Percentiles rank a stretch among this genome's conserved stretches.
Conservation (phyloP, 75 land plant genomes). For the Cryptomeria japonica region DNA sequence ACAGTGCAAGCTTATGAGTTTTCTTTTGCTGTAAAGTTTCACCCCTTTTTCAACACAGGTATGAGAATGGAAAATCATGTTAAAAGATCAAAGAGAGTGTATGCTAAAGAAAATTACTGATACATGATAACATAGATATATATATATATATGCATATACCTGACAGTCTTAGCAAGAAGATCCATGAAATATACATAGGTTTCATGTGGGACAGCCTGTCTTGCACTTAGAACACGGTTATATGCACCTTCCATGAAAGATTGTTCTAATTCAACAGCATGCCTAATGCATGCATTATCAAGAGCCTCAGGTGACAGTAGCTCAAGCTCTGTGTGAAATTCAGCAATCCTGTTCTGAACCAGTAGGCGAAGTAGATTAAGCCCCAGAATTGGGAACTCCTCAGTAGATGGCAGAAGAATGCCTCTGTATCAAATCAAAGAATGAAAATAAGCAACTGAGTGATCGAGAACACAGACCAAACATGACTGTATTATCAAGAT, state of each 20-base stretch:
- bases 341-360: slow-evolving; percentile 95
- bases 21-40: neutral
- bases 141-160: slow-evolving; percentile 34
- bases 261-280: slow-evolving; percentile 95
- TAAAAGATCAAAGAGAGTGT: neutral
- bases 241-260: slow-evolving; percentile 99
- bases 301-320: slow-evolving; percentile 77
- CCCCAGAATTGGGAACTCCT: slow-evolving; percentile 84
- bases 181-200: slow-evolving; percentile 94
- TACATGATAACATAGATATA: neutral
- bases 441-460: neutral
- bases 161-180: slow-evolving; percentile 92
- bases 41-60: neutral
- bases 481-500: neutral
- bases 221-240: slow-evolving; percentile 87
- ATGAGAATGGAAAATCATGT: neutral
- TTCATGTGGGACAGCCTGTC: slow-evolving; percentile 90
- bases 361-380: slow-evolving; percentile 89
- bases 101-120: neutral
- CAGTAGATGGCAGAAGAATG: slow-evolving; percentile 63
- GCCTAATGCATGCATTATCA: slow-evolving; percentile 83
- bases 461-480: neutral
- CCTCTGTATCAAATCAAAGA: slow-evolving; percentile 1
- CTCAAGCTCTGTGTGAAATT: slow-evolving; percentile 92
- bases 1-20: neutral